These are phyloP conservation scores for Aspergillus pseudoterreus DNA, from an alignment of 2,329 filamentous ascomycete species.

Conservation along the genomic window DNA sequence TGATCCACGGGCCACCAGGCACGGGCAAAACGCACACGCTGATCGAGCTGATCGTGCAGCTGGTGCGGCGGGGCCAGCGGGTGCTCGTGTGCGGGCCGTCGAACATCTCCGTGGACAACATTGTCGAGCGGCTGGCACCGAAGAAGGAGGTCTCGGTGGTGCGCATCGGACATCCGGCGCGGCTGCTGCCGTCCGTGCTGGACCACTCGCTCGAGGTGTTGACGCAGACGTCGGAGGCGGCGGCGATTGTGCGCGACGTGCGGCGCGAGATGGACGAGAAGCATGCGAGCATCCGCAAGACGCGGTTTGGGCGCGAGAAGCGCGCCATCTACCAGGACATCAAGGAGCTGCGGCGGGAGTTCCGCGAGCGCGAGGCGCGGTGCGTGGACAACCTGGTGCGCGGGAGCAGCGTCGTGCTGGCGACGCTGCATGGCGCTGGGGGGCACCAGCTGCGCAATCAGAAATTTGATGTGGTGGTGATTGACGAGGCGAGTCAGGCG, in stretches of 20 bases:
- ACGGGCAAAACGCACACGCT: slow-evolving; percentile 97
- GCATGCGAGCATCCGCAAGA: slow-evolving; percentile 83
- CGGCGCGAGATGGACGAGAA: slow-evolving; percentile 90
- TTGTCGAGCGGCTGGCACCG: slow-evolving; percentile 83
- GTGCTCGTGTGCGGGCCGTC: slow-evolving; percentile 93
- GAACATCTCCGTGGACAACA: slow-evolving; percentile 97
- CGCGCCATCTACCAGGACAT: slow-evolving; percentile 80
- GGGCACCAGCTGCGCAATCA: slow-evolving; percentile 76
- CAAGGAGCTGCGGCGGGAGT: slow-evolving; percentile 82
- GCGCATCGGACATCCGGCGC: slow-evolving; percentile 86
- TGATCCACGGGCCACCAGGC: slow-evolving; percentile 93
- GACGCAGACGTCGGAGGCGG: slow-evolving; percentile 85
- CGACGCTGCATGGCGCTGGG: slow-evolving; percentile 88
- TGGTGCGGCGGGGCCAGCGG: slow-evolving; percentile 68
- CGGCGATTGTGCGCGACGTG: slow-evolving; percentile 83
- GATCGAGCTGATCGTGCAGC: slow-evolving; percentile 90
- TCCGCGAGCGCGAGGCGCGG: slow-evolving; percentile 73
- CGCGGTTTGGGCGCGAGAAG: slow-evolving; percentile 73
- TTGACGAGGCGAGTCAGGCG: slow-evolving; percentile 94
- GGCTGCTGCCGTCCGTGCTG: slow-evolving; percentile 81
- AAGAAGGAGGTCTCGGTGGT: slow-evolving; percentile 77
- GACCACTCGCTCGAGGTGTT: slow-evolving; percentile 88
- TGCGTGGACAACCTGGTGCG: slow-evolving; percentile 74
- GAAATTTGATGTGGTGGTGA: slow-evolving; percentile 86
- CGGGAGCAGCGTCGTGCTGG: slow-evolving; percentile 80